phyloP scores from a whole-genome alignment of 1,284 basidiomycete genomes.

The Sphagnurus paluster region DNA sequence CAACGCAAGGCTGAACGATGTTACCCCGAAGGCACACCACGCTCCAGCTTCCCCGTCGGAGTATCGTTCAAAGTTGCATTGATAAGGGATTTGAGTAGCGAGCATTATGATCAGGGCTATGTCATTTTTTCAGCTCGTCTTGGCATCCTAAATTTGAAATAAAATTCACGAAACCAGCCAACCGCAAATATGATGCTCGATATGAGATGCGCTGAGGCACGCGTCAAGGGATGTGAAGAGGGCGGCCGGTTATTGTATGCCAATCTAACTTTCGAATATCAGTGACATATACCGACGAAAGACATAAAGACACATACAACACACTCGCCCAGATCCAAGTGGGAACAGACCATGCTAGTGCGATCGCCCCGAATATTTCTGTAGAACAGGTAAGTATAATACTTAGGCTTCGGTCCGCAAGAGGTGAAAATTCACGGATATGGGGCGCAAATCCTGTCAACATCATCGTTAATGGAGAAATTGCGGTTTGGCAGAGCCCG shows the following conservation, averaged over 20 bases:
- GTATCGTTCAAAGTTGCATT: not conserved
- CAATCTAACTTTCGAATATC: not conserved
- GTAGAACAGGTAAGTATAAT: too few relatives aligned
- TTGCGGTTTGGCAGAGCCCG: too few relatives aligned
- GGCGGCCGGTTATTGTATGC: not conserved
- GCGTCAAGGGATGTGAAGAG: not conserved
- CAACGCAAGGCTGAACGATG: not conserved
- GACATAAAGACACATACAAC: not conserved
- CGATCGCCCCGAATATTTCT: not conserved
- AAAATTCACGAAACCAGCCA: not conserved
- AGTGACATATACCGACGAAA: too few relatives aligned
- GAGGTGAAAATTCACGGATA: too few relatives aligned
- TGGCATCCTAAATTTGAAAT: not conserved
- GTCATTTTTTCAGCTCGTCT: not conserved
- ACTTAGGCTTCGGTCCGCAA: too few relatives aligned
- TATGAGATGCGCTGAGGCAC: not conserved
- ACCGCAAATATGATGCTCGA: not conserved
- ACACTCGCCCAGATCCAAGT: slow-evolving; percentile 4
- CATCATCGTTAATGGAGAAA: too few relatives aligned
- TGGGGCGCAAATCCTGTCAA: too few relatives aligned
- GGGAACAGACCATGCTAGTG: not conserved
- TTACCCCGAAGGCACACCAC: not conserved
- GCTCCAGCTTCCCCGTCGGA: not conserved
- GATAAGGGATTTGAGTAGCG: not conserved
- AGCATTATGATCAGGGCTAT: not conserved